These are phyloP conservation scores for Protomyces arabidopsidicola DNA, from an alignment of 1,139 yeast species.

Conservation along the genomic window DNA sequence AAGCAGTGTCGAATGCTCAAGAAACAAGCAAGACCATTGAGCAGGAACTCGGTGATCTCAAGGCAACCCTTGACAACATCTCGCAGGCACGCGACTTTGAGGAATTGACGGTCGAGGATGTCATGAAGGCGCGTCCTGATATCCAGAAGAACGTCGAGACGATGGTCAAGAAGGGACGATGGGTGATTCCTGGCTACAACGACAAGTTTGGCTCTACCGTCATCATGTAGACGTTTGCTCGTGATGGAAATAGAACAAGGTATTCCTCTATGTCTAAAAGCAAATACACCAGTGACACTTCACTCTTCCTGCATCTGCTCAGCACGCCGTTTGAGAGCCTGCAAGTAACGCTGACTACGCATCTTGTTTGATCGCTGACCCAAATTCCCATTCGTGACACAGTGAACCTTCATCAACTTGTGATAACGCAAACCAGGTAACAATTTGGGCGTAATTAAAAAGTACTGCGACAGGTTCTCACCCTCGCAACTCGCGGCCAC, in stretches of 20 bases:
- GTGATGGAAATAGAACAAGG: not conserved
- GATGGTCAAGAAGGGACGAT: slow-evolving; percentile 94
- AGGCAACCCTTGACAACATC: slow-evolving; percentile 84
- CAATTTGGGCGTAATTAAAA: slow-evolving; percentile 87
- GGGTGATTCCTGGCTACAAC: slow-evolving; percentile 93
- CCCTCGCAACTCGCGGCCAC: slow-evolving; percentile 76
- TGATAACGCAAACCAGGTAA: slow-evolving; percentile 75
- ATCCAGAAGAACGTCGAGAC: slow-evolving; percentile 91
- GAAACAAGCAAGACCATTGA: slow-evolving; percentile 84
- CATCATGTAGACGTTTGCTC: slow-evolving; percentile 16
- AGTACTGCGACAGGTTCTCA: slow-evolving; percentile 55
- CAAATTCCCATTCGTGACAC: slow-evolving; percentile 61
- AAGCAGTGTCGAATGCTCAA: slow-evolving; percentile 93
- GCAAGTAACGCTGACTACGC: slow-evolving; percentile 9
- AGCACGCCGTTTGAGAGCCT: slow-evolving; percentile 11
- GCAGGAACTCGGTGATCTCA: slow-evolving; percentile 78
- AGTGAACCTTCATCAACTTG: slow-evolving; percentile 78
- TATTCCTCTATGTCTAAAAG: too few relatives aligned
- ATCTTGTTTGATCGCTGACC: slow-evolving; percentile 23
- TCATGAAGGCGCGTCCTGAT: slow-evolving; percentile 93
- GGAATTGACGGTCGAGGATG: slow-evolving; percentile 91
- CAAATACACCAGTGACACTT: not conserved
- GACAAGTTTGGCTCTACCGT: slow-evolving; percentile 27
- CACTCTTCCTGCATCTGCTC: slow-evolving; percentile 2
- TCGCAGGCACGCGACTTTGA: slow-evolving; percentile 97